Conservation (phyloP, 345 rosid genomes). For the Xanthoceras sorbifolium region DNA sequence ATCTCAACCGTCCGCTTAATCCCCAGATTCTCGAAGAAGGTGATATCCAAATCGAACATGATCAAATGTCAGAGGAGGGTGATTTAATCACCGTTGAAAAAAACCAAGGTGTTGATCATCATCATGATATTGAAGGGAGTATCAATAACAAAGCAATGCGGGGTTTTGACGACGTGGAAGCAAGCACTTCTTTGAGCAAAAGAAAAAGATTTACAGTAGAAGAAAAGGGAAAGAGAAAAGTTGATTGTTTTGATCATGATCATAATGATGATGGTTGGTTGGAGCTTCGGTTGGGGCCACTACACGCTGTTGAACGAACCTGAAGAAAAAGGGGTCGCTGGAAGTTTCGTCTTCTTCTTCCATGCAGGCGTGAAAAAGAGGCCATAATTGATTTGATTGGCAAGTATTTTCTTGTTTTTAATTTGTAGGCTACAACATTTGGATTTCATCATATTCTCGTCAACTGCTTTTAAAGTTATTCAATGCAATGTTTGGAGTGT, state of each 20-base stretch:
- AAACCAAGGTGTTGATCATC: neutral
- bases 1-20: neutral
- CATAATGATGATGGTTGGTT: constrained; percentile 1
- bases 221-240: constrained; percentile 14
- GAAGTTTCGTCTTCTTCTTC: neutral
- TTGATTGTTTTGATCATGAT: neutral
- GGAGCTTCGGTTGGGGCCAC: constrained; percentile 6
- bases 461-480: too few relatives aligned
- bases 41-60: neutral
- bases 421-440: too few relatives aligned
- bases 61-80: neutral
- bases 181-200: neutral
- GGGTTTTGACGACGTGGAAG: neutral
- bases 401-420: neutral
- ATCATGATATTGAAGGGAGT: neutral
- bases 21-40: neutral
- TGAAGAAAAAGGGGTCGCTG: neutral
- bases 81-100: neutral
- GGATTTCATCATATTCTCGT: too few relatives aligned
- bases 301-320: too few relatives aligned
- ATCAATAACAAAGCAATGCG: neutral
- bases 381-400: neutral
- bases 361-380: neutral
- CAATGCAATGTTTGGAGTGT: too few relatives aligned
- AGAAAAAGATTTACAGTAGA: constrained; percentile 7